These are phyloP conservation scores for Chalciporus sp. DNA, from an alignment of 1,284 basidiomycete species.

Conservation along the genomic window DNA sequence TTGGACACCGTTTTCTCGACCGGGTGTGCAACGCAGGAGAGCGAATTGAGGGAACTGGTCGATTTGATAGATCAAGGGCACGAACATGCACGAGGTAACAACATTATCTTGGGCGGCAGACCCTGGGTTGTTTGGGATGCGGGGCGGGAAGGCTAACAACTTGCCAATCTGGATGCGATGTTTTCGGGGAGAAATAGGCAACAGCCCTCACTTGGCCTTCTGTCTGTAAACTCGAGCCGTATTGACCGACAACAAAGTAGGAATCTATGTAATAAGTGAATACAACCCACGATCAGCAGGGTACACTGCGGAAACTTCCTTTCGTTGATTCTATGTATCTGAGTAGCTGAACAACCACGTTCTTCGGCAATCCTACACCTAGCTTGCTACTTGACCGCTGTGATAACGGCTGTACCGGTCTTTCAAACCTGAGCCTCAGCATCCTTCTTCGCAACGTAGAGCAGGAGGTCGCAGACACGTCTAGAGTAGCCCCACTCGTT, in stretches of 20 bases:
- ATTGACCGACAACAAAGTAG: not conserved
- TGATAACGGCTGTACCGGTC: not conserved
- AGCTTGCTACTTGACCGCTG: not conserved
- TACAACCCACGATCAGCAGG: not conserved
- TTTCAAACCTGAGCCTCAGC: conserved; percentile 29
- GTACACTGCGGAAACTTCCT: conserved; percentile 15
- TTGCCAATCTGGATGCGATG: not conserved
- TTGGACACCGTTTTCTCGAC: conserved; percentile 23
- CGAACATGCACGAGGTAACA: not conserved
- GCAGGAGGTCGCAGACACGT: conserved; percentile 91
- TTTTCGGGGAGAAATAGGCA: not conserved
- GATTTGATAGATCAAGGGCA: conserved; percentile 1
- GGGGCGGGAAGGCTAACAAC: not conserved
- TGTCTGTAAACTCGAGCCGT: too few species aligned
- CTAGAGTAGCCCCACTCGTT: conserved; percentile 97
- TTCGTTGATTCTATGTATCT: not conserved
- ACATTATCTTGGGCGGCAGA: conserved; percentile 13
- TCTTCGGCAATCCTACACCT: conserved; percentile 21
- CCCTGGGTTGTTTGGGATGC: conserved; percentile 24
- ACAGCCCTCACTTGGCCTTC: too few species aligned
- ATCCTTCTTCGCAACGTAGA: conserved; percentile 82
- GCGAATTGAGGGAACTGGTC: conserved; percentile 17
- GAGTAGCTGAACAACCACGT: not conserved
- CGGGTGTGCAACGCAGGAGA: conserved; percentile 15
- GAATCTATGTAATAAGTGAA: conserved; percentile 15